Conservation (phyloP, 2,329 filamentous ascomycete genomes). For the Alternaria burnsii region DNA sequence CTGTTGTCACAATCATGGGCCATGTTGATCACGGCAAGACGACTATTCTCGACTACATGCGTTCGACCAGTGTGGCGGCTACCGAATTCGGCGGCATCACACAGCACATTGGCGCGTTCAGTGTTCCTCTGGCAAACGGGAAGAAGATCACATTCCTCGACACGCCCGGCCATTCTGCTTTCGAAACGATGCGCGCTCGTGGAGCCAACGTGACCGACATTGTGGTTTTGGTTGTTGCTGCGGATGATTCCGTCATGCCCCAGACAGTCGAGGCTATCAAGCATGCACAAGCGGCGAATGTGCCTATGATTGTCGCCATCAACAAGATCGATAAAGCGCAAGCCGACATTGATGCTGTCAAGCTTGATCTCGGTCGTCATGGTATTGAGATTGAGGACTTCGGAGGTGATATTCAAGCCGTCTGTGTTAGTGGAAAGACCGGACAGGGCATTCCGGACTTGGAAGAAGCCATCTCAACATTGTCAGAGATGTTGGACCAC, state of each 20-base stretch:
- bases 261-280: constrained; percentile 97
- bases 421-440: constrained; percentile 91
- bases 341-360: constrained; percentile 81
- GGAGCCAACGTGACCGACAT: constrained; percentile 97
- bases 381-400: constrained; percentile 94
- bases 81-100: constrained; percentile 97
- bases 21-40: constrained; percentile 99
- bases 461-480: constrained; percentile 86
- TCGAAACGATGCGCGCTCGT: constrained; percentile 92
- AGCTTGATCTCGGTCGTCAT: constrained; percentile 82
- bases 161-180: constrained; percentile 94
- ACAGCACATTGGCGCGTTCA: constrained; percentile 97
- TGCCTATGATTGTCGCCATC: constrained; percentile 96
- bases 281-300: constrained; percentile 84
- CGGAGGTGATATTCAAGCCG: constrained; percentile 92
- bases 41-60: constrained; percentile 90
- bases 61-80: constrained; percentile 90
- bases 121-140: constrained; percentile 81
- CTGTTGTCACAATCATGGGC: constrained; percentile 98
- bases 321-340: constrained; percentile 95
- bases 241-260: constrained; percentile 96
- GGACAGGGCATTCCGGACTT: constrained; percentile 89
- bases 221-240: constrained; percentile 92
- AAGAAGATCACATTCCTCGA: constrained; percentile 96
- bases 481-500: constrained; percentile 90